These are phyloP conservation scores for Parathielavia appendiculata DNA, from an alignment of 495 filamentous ascomycete species.

Conservation along the genomic window DNA sequence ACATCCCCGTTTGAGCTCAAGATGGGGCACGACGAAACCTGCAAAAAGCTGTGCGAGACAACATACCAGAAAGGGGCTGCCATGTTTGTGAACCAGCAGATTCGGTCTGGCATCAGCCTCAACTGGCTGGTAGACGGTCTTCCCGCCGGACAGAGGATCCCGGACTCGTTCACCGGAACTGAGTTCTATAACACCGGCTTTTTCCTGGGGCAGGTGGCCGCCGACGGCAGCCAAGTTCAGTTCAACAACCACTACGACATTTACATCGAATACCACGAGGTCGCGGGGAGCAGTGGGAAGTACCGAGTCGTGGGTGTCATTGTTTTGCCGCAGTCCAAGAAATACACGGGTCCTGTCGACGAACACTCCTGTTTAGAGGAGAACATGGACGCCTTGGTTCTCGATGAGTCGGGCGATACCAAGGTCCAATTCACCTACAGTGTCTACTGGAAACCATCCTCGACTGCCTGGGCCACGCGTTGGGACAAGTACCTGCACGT, in stretches of 20 bases:
- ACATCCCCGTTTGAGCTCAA: slow-evolving; percentile 83
- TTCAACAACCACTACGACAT: slow-evolving; percentile 96
- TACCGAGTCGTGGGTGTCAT: slow-evolving; percentile 86
- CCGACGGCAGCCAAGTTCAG: slow-evolving; percentile 43
- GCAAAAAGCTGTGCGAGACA: slow-evolving; percentile 68
- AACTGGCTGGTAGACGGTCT: slow-evolving; percentile 96
- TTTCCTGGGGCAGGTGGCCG: slow-evolving; percentile 60
- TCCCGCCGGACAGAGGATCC: slow-evolving; percentile 74
- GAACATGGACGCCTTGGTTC: slow-evolving; percentile 45
- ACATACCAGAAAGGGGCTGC: slow-evolving; percentile 64
- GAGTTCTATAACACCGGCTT: slow-evolving; percentile 87
- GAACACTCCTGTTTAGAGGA: slow-evolving; percentile 60
- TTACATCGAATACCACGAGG: slow-evolving; percentile 83
- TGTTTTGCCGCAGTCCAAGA: slow-evolving; percentile 71
- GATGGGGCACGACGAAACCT: slow-evolving; percentile 80
- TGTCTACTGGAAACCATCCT: slow-evolving; percentile 74
- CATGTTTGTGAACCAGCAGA: slow-evolving; percentile 74
- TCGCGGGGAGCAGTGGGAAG: slow-evolving; percentile 51
- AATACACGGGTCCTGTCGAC: slow-evolving; percentile 52
- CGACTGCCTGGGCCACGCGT: slow-evolving; percentile 86
- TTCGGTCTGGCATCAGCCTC: slow-evolving; percentile 75
- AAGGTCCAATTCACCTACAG: slow-evolving; percentile 83
- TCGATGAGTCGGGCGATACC: slow-evolving; percentile 62
- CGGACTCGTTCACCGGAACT: slow-evolving; percentile 64
- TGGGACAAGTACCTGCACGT: slow-evolving; percentile 99